These are phyloP conservation scores for Schizophyllum amplum DNA, from an alignment of 1,284 basidiomycete species.

Conservation along the genomic window DNA sequence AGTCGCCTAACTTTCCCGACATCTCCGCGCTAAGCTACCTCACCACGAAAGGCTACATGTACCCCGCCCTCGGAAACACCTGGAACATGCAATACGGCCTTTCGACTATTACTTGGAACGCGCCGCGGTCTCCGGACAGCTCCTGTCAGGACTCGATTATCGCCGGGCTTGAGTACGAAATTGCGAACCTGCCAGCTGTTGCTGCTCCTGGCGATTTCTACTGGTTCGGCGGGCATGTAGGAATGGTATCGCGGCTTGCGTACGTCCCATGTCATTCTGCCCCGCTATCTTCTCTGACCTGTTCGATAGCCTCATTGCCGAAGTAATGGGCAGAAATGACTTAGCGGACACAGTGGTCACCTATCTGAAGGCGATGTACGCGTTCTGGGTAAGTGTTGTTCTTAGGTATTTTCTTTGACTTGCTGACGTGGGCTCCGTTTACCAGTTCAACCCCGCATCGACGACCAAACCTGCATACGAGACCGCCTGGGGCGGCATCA, in stretches of 20 bases:
- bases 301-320: slow-evolving; percentile 23
- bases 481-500: slow-evolving; percentile 28
- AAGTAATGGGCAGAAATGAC: slow-evolving; percentile 22
- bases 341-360: slow-evolving; percentile 20
- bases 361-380: slow-evolving; percentile 18
- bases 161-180: slow-evolving; percentile 25
- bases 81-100: slow-evolving; percentile 24
- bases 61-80: slow-evolving; percentile 22
- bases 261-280: no score
- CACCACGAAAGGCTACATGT: slow-evolving; percentile 27
- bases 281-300: no score
- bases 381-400: slow-evolving; percentile 15
- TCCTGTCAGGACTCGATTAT: slow-evolving; percentile 22
- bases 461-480: slow-evolving; percentile 23
- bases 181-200: slow-evolving; percentile 20
- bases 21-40: slow-evolving; percentile 22
- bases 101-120: slow-evolving; percentile 24
- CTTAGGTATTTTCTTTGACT: no score
- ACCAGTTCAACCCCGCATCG: slow-evolving; percentile 18
- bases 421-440: no score
- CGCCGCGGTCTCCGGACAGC: slow-evolving; percentile 21
- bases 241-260: slow-evolving; percentile 22
- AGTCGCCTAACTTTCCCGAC: slow-evolving; percentile 18
- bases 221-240: slow-evolving; percentile 23
- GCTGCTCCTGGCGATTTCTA: slow-evolving; percentile 25